These are phyloP conservation scores for Boletus reticuloceps DNA, from an alignment of 768 basidiomycete species.

Conservation along the genomic window DNA sequence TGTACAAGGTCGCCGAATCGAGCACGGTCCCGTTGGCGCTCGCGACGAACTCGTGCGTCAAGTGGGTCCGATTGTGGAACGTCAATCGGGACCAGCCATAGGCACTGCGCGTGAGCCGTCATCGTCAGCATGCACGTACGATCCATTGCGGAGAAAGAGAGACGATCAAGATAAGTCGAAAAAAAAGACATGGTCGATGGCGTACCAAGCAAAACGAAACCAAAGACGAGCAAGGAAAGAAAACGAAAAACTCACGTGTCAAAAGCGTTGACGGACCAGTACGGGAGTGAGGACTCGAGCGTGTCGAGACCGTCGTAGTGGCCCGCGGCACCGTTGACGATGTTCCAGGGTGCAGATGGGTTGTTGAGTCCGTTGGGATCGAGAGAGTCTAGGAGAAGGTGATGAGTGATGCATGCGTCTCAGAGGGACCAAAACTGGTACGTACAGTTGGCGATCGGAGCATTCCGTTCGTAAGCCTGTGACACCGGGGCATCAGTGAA, in stretches of 20 bases:
- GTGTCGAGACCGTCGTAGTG: conserved; percentile 28
- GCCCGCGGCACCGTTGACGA: conserved; percentile 27
- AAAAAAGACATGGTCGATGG: too few species aligned
- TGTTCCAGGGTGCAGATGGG: conserved; percentile 25
- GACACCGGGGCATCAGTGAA: not conserved
- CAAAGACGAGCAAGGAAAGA: too few species aligned
- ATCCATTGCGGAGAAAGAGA: not conserved
- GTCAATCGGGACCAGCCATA: conserved; percentile 30
- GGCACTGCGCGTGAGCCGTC: not conserved
- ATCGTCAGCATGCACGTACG: not conserved
- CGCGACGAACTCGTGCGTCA: conserved; percentile 29
- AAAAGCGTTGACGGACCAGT: conserved; percentile 5
- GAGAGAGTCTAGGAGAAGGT: conserved; percentile 2
- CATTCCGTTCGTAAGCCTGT: conserved; percentile 27
- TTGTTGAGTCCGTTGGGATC: conserved; percentile 27
- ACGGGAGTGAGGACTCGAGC: not conserved
- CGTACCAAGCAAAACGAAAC: too few species aligned
- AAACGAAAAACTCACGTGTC: conserved; percentile 11
- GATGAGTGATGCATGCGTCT: not conserved
- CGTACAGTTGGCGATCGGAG: conserved; percentile 26
- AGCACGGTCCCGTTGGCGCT: conserved; percentile 28
- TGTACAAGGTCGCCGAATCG: conserved; percentile 24
- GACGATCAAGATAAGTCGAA: not conserved
- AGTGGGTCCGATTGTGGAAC: conserved; percentile 29
- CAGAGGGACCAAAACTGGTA: not conserved